A percentile compares a stretch with the other conserved stretches of the same genome.
phyloP scores from a whole-genome alignment of 345 rosid species.

The Lepidium sativum region DNA sequence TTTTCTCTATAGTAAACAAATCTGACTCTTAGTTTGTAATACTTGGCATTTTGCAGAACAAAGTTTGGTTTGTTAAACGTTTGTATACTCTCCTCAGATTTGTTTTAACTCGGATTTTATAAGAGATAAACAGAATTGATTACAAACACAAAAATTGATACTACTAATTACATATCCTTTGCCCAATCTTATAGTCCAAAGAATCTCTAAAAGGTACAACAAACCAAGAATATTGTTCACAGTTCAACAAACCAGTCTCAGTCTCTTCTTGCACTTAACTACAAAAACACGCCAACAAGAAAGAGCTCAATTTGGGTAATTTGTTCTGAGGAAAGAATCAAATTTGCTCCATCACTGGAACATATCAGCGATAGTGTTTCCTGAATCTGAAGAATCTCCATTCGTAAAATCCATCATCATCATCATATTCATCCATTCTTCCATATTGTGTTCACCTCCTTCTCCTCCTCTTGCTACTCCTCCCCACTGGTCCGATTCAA shows the following conservation, averaged over 20 bases:
- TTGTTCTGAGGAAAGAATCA: background rate
- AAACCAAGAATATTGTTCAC: background rate
- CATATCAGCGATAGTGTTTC: constrained; percentile 22
- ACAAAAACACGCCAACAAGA: constrained; percentile 20
- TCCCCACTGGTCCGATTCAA: constrained; percentile 19
- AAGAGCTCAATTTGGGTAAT: background rate
- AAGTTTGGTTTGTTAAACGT: background rate
- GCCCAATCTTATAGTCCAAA: background rate
- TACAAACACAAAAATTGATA: background rate
- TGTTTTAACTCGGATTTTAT: background rate
- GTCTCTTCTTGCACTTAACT: constrained; percentile 20
- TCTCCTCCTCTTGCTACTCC: constrained; percentile 12
- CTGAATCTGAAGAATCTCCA: constrained; percentile 60
- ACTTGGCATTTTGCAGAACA: background rate
- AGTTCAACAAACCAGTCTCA: background rate
- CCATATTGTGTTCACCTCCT: constrained; percentile 28
- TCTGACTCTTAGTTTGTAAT: background rate
- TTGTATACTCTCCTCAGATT: background rate
- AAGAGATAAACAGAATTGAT: background rate
- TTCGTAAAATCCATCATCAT: constrained; percentile 47
- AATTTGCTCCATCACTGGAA: constrained; percentile 5
- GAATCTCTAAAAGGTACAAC: background rate
- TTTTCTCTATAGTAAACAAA: background rate
- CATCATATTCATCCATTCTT: constrained; percentile 45
- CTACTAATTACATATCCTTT: constrained; percentile 12